Base-by-base conservation (phyloP, 2,329 filamentous ascomycete species). In the Onygenales sp. region DNA sequence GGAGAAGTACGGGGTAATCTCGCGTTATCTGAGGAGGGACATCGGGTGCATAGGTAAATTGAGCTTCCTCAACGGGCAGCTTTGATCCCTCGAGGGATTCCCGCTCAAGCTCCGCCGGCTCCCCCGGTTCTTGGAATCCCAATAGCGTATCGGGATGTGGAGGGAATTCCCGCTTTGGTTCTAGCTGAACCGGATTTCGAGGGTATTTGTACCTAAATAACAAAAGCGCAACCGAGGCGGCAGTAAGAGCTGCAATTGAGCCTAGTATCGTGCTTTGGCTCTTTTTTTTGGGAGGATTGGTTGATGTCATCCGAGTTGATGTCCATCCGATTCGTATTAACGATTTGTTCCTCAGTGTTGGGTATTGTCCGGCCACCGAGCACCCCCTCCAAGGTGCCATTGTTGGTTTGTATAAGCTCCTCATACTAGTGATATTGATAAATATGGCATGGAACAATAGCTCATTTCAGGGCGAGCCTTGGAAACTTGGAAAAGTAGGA, bases 11-110 rank as follows among this genome's bases (percentile, higher is more conserved):
- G 0, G 64, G 62, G 42, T 68, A 58, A 45, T 66, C 58, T 17
- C 66, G 57, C 2, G 61, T 66, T 45, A 69, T 67, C 1, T 60
- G 52, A 0, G 64, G 66, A 14, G 66, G 66, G 9, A 69, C 66
- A 17, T 62, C 44, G 3, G 66, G 66, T 1, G 66, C 66, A 2
- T 55, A 55, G 2, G 64, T 65, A 38, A 69, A 59, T 14, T 61
- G 49, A 1, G 64, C 66, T n/a, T 61, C 52, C 44, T 68, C 65
- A 4, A 45, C 53, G 2, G 66, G 66, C 7, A 67, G 60, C 9
- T 59, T 56, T 31, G 58, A 58, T 46, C 49, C 21, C 35, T 55
- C 51, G n/a, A 55, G 21, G 27, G 49, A 50, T 7, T 36, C 44
- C 17, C 43, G 33, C 33, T 44, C 56, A 33, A 36, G 35, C 31